Percentiles rank a stretch among this genome's conserved stretches.
Evolutionary conservation across 108 stramenopile species (phyloP).

Genomic region (Nitzschia palea): DNA sequence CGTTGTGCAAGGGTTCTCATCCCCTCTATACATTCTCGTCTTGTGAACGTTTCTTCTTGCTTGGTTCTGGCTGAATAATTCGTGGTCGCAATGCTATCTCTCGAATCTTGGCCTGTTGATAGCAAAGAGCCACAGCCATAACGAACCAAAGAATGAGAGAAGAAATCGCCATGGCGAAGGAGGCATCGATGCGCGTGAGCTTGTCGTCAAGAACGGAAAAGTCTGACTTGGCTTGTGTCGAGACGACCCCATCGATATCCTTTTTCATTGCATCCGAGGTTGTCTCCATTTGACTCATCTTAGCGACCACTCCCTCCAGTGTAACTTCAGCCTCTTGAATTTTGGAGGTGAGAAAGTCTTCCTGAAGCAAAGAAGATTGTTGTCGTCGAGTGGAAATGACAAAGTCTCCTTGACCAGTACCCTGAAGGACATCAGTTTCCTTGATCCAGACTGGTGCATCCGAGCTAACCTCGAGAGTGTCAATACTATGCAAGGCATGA

Average conservation of each 20-base stretch:
- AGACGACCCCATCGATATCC: neutral
- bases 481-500: conserved; percentile 33
- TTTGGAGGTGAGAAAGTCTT: neutral
- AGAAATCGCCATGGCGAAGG: conserved; percentile 3
- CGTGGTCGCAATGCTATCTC: no score
- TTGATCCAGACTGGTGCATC: conserved; percentile 26
- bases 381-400: conserved; percentile 31
- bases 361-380: neutral
- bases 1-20: no score
- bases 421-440: conserved; percentile 20
- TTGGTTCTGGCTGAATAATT: no score
- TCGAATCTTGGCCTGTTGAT: no score
- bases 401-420: conserved; percentile 39
- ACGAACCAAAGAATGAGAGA: neutral
- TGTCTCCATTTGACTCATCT: neutral
- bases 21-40: no score
- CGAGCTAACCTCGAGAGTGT: conserved; percentile 1
- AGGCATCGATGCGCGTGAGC: neutral
- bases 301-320: neutral
- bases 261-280: neutral
- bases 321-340: neutral
- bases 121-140: neutral
- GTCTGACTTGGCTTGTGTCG: no score
- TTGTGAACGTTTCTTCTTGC: no score
- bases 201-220: no score